Conservation (phyloP, 352 stramenopile species). For the Globisporangium nagaii region DNA sequence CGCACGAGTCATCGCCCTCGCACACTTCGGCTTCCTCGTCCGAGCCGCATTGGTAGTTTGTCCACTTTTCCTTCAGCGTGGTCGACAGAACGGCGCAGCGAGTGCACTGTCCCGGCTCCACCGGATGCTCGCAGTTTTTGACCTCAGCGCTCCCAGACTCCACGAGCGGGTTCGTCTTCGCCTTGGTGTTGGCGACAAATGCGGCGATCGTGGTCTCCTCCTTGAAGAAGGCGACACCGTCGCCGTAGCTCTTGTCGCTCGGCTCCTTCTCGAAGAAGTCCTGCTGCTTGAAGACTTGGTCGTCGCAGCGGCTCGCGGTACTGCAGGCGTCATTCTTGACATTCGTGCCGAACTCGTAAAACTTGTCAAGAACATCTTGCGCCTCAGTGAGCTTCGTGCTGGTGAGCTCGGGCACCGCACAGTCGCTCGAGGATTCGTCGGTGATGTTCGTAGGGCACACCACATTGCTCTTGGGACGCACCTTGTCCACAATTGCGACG, state of each 20-base stretch:
- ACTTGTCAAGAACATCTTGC: constrained; percentile 15
- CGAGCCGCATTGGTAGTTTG: constrained; percentile 53
- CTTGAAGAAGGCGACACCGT: constrained; percentile 30
- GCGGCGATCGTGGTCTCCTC: constrained; percentile 13
- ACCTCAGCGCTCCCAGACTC: constrained; percentile 7
- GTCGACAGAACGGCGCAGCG: constrained; percentile 44
- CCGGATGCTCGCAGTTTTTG: constrained; percentile 22
- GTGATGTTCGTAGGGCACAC: constrained; percentile 35
- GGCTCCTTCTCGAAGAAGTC: constrained; percentile 42
- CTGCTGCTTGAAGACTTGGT: constrained; percentile 20
- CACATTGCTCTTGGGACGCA: constrained; percentile 31
- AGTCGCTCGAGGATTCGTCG: constrained; percentile 14
- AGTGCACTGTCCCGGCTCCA: constrained; percentile 28
- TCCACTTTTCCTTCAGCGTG: constrained; percentile 49
- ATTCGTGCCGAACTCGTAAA: constrained; percentile 35
- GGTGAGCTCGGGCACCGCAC: constrained; percentile 21
- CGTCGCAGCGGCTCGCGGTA: constrained; percentile 38
- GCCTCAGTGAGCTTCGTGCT: constrained; percentile 23
- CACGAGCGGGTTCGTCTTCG: constrained; percentile 33
- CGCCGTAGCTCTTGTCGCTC: constrained; percentile 2
- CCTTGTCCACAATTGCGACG: constrained; percentile 46
- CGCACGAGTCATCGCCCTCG: constrained; percentile 26
- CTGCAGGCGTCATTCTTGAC: constrained; percentile 53
- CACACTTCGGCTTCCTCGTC: constrained; percentile 39
- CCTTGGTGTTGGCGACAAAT: constrained; percentile 15